phyloP scores from a whole-genome alignment of 2,329 filamentous ascomycete genomes.

The Cyphellophora europaea region DNA sequence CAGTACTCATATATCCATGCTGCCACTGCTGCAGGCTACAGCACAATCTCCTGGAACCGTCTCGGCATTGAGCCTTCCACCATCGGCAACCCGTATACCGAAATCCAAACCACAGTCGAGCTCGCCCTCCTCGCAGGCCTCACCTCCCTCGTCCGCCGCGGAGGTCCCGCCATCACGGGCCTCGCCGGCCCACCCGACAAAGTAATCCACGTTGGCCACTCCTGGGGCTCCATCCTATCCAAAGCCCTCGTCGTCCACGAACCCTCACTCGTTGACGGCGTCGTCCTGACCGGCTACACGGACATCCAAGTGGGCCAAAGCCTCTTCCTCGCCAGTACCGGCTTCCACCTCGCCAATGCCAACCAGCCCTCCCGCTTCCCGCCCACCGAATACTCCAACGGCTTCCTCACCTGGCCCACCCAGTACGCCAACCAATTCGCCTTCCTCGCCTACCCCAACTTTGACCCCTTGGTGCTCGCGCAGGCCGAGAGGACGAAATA shows the following conservation, averaged over 20 bases:
- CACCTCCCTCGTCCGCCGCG: slow-evolving; percentile 20
- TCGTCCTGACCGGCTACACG: slow-evolving; percentile 33
- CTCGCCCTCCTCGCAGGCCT: slow-evolving; percentile 31
- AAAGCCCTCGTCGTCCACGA: slow-evolving; percentile 24
- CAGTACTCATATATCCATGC: slow-evolving; percentile 12
- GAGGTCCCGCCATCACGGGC: slow-evolving; percentile 13
- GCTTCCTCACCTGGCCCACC: slow-evolving; percentile 36
- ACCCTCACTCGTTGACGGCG: slow-evolving; percentile 26
- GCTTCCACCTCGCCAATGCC: slow-evolving; percentile 23
- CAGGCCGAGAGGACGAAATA: slow-evolving; percentile 25
- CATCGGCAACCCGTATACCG: slow-evolving; percentile 29
- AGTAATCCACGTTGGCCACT: slow-evolving; percentile 28
- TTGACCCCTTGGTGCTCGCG: slow-evolving; percentile 45
- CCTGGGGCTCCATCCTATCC: slow-evolving; percentile 26
- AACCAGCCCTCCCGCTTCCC: slow-evolving; percentile 13
- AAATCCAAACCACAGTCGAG: slow-evolving; percentile 30
- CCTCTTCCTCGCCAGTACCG: slow-evolving; percentile 18
- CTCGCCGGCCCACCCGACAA: slow-evolving; percentile 23
- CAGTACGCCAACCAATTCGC: slow-evolving; percentile 36
- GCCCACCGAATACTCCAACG: slow-evolving; percentile 42
- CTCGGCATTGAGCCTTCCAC: slow-evolving; percentile 28
- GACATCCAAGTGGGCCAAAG: slow-evolving; percentile 36
- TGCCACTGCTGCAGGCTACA: slow-evolving; percentile 24
- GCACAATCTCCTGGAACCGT: slow-evolving; percentile 31
- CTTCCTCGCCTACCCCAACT: slow-evolving; percentile 44